Base-by-base conservation (phyloP, 2,329 filamentous ascomycete genomes). In the Fusarium domesticum region DNA sequence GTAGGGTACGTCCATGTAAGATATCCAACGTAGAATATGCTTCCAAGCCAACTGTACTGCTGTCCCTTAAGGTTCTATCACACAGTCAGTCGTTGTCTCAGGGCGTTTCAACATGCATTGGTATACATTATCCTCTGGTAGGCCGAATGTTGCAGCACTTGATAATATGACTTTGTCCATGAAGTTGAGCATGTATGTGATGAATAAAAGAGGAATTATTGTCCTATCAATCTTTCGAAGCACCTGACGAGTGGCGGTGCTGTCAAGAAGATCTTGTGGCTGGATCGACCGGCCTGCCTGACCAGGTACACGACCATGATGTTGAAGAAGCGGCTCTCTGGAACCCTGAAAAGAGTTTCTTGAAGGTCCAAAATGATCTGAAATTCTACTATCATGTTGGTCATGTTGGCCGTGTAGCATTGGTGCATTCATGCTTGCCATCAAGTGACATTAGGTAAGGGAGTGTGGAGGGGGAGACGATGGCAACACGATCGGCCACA, bases 21-120 rank as follows among this genome's bases (percentile, higher is more conserved):
- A 57, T 77, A 77, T n/a, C 67, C 67, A 12, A 70, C 49, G 53
- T 70, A 70, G 38, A 70, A 64, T 36, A 69, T 57, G 33, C 65
- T 67, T 23, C 65, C 60, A 15, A 89, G 70, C 85, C 85, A 89
- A 36, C 75, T 78, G 60, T 84, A 89, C 68, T 87, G 63, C 39
- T 66, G 59, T 37, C 65, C 70, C 37, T 52, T 40, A 6, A 61
- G 60, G 28, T 61, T 43, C 58, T 61, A 18, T 11, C 6, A 25
- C 3, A 16, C 6, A 7, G 17, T 56, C 6, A 44, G 39, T 5
- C 2, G 5, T 6, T 11, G 8, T 5, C 10, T 2, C 10, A n/a
- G 4, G 6, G 6, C 5, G 16, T 16, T 6, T 1, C 2, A 10
- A 3, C n/a, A n/a, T n/a, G 6, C 18, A 7, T 3, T 28, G 18